These are phyloP conservation scores for Asterionellopsis glacialis DNA, from an alignment of 108 stramenopile species.

Conservation along the genomic window DNA sequence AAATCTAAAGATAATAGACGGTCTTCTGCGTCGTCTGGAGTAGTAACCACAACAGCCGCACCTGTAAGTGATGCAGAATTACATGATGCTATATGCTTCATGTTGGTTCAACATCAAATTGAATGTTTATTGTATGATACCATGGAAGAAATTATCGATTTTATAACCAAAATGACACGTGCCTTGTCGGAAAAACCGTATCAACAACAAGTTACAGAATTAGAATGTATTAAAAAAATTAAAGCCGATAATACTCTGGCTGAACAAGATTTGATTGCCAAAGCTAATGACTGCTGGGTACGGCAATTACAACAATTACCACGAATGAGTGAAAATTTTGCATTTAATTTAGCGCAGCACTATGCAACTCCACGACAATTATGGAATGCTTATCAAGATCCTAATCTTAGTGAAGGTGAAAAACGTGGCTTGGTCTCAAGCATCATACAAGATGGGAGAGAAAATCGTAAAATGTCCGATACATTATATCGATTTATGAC, in stretches of 20 bases:
- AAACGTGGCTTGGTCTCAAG: conserved; percentile 6
- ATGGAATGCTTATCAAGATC: conserved; percentile 35
- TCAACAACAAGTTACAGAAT: conserved; percentile 37
- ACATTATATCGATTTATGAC: conserved; percentile 1
- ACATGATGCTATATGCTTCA: conserved; percentile 44
- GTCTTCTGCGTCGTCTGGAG: neutral
- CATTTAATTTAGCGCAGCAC: conserved; percentile 26
- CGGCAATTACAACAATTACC: conserved; percentile 52
- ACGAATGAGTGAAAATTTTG: conserved; percentile 30
- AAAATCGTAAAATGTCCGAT: neutral
- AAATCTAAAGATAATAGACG: neutral
- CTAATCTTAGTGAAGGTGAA: conserved; percentile 9
- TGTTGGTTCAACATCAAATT: conserved; percentile 46
- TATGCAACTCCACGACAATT: conserved; percentile 45
- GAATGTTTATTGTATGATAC: conserved; percentile 38
- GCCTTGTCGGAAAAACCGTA: conserved; percentile 34
- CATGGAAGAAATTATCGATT: conserved; percentile 20
- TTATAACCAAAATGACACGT: conserved; percentile 31
- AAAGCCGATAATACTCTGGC: conserved; percentile 14
- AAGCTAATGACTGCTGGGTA: conserved; percentile 40
- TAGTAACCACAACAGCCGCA: neutral
- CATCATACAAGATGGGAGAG: neutral
- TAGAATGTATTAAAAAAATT: conserved; percentile 47
- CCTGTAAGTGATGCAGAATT: conserved; percentile 29
- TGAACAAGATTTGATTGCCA: conserved; percentile 7